Evolutionary conservation across 2,329 filamentous ascomycete genomes (phyloP).

Genomic region (Shiraia sp.): DNA sequence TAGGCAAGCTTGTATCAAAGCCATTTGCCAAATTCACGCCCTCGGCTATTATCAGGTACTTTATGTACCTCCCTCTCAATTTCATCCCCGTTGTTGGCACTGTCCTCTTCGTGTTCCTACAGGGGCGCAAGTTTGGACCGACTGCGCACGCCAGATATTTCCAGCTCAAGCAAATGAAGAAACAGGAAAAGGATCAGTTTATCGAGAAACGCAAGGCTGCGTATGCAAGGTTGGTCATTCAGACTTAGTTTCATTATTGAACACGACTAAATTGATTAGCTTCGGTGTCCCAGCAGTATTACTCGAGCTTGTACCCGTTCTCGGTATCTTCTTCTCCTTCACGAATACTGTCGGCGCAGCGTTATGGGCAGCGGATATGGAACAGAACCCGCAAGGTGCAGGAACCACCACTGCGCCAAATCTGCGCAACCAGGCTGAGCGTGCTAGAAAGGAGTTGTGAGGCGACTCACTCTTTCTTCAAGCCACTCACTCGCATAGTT

Average conservation of each 20-base stretch:
- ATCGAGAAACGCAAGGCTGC: conserved; percentile 71
- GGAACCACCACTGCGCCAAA: conserved; percentile 39
- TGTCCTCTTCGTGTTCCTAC: conserved; percentile 74
- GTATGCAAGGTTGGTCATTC: conserved; percentile 69
- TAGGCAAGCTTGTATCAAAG: conserved; percentile 61
- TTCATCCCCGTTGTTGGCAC: conserved; percentile 91
- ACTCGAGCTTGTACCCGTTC: conserved; percentile 82
- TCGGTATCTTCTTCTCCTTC: conserved; percentile 82
- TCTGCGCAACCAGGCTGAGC: conserved; percentile 41
- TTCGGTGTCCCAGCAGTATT: conserved; percentile 79
- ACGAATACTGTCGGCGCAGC: conserved; percentile 92
- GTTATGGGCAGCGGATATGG: conserved; percentile 90
- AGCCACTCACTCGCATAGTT: conserved; percentile 2
- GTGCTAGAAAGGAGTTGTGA: conserved; percentile 43
- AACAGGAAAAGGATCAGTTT: conserved; percentile 67
- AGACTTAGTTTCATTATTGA: not conserved
- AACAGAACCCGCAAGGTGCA: conserved; percentile 53
- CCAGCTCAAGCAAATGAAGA: conserved; percentile 83
- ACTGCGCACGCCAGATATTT: conserved; percentile 72
- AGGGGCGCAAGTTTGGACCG: conserved; percentile 60
- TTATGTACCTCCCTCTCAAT: conserved; percentile 89
- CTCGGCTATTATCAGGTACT: conserved; percentile 70
- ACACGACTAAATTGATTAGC: conserved; percentile 7
- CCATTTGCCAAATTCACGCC: conserved; percentile 59
- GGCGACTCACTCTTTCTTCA: conserved; percentile 4